A percentile compares a stretch with the other conserved stretches of the same genome.
These are phyloP conservation scores for Sporopachydermia quercuum DNA, from an alignment of 805 yeast genomes.

Conservation along the genomic window DNA sequence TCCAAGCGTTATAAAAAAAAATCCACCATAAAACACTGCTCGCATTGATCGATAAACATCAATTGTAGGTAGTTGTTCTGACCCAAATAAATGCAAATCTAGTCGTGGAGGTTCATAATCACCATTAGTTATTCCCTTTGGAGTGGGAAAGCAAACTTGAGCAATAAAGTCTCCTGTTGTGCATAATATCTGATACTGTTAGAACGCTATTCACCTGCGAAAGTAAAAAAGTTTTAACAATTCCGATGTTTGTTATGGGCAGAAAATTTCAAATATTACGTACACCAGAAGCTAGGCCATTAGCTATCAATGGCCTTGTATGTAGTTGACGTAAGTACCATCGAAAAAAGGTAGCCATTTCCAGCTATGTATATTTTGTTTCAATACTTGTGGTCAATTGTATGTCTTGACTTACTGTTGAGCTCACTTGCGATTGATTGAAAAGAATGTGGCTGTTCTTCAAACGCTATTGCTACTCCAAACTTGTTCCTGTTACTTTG, in stretches of 20 bases:
- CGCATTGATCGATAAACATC: conserved; percentile 45
- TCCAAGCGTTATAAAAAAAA: conserved; percentile 65
- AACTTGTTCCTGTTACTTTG: no score
- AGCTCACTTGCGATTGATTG: no score
- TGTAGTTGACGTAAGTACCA: conserved; percentile 11
- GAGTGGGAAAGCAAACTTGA: conserved; percentile 34
- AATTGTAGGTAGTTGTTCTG: conserved; percentile 14
- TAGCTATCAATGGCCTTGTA: not conserved
- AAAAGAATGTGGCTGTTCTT: no score
- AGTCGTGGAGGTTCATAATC: not conserved
- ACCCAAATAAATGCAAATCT: not conserved
- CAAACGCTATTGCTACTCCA: no score
- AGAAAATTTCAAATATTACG: conserved; percentile 41
- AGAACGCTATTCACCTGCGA: no score
- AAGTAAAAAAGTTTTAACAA: no score
- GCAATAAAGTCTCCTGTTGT: conserved; percentile 58
- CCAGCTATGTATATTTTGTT: no score
- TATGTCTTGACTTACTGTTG: no score
- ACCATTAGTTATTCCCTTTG: conserved; percentile 7
- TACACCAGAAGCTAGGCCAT: conserved; percentile 1
- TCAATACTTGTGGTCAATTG: no score
- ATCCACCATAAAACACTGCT: conserved; percentile 55
- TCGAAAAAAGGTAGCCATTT: conserved; percentile 13
- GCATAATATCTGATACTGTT: not conserved
- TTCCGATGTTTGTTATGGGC: no score